phyloP scores from a whole-genome alignment of 2,329 filamentous ascomycete species.

The Apiospora phragmitis region DNA sequence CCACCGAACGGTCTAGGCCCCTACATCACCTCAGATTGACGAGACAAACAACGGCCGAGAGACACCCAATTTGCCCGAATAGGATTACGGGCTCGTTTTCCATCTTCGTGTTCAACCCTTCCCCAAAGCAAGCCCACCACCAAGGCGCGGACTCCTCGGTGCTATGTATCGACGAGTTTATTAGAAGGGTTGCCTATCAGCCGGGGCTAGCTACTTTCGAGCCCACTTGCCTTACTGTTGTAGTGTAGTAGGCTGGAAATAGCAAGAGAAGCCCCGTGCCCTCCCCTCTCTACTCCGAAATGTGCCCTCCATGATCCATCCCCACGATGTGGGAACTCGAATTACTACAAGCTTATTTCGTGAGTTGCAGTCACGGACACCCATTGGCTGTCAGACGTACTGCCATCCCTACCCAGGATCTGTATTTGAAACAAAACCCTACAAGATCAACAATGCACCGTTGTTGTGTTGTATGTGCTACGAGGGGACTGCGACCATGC shows the following conservation, averaged over 20 bases:
- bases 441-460: background rate
- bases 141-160: background rate
- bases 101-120: background rate
- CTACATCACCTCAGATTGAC: slow-evolving; percentile 4
- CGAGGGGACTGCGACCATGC: background rate
- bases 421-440: slow-evolving; percentile 4
- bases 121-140: background rate
- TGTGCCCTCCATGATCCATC: background rate
- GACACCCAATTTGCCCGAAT: slow-evolving; percentile 3
- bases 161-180: background rate
- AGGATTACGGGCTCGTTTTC: slow-evolving; percentile 1
- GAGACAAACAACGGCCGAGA: slow-evolving; percentile 1
- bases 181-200: background rate
- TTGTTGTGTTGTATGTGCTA: background rate
- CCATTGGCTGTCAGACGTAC: background rate
- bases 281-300: background rate
- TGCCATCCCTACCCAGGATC: background rate
- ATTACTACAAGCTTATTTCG: background rate
- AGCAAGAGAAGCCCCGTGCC: background rate
- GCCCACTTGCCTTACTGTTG: background rate
- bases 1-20: slow-evolving; percentile 15
- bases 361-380: background rate
- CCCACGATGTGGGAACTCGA: background rate
- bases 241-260: background rate
- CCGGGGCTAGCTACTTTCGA: background rate